phyloP scores from a whole-genome alignment of 352 stramenopile genomes.

The Pythium sukuiense region DNA sequence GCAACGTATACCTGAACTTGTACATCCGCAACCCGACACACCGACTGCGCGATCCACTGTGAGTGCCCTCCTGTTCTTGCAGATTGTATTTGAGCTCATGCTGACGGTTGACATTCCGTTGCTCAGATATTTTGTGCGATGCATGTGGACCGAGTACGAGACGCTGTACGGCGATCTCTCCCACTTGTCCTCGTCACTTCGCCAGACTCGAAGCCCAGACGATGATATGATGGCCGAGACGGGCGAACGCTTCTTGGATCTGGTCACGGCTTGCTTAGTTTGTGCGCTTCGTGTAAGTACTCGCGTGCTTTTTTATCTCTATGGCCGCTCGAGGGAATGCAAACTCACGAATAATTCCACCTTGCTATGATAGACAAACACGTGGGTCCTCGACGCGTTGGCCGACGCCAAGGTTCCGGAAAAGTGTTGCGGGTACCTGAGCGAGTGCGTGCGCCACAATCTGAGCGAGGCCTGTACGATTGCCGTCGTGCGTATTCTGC shows the following conservation, averaged over 20 bases:
- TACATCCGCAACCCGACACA: conserved; percentile 94
- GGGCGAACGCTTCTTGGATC: conserved; percentile 64
- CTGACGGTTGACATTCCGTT: neutral
- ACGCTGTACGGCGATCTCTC: conserved; percentile 65
- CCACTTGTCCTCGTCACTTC: conserved; percentile 62
- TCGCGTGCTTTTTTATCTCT: neutral
- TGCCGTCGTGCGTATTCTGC: conserved; percentile 65
- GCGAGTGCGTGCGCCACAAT: conserved; percentile 63
- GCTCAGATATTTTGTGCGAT: conserved; percentile 71
- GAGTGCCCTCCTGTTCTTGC: conserved; percentile 27
- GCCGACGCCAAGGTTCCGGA: conserved; percentile 59
- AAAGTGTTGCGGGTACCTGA: conserved; percentile 67
- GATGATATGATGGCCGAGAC: conserved; percentile 67
- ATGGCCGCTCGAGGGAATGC: no score
- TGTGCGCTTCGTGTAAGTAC: conserved; percentile 64
- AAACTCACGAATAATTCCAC: no score
- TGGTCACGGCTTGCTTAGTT: conserved; percentile 78
- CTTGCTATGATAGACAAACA: no score
- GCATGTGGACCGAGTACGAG: conserved; percentile 81
- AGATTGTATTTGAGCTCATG: neutral
- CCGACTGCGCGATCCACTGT: conserved; percentile 90
- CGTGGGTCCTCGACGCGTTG: conserved; percentile 54
- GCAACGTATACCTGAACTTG: conserved; percentile 90
- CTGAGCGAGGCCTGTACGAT: conserved; percentile 61
- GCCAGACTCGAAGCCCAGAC: conserved; percentile 58